Base-by-base conservation (phyloP, 2,329 filamentous ascomycete genomes). In the Hymenoscyphus fructigenus region DNA sequence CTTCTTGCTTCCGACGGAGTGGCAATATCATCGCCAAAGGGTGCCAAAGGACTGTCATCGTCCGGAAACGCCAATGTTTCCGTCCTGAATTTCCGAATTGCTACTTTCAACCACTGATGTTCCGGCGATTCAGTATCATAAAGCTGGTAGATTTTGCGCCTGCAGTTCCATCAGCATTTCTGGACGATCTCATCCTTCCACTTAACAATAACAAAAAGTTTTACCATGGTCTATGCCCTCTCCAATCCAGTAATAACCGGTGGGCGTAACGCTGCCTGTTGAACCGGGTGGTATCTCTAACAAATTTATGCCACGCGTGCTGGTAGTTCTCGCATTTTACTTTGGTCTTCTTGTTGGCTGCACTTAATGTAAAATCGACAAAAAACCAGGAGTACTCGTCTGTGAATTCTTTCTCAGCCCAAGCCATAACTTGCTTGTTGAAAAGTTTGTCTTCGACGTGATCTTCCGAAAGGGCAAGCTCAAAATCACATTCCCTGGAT, bases 171-270 rank as follows among this genome's bases (percentile, higher is more conserved):
- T 41, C 47, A 55, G 65, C 6, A 62, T 63, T 63, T 47, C 41
- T 47, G 14, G 17, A 10, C 34, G 38, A 56, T 28, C 29, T n/a
- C n/a, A 15, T 58, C 29, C 1, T 36, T 41, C 34, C 10, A 59
- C n/a, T n/a, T 12, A 36, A 36, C 14, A 38, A 36, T 34, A 5
- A 29, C 17, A 20, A 3, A 12, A 23, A 62, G 10, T 50, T 57
- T 63, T 61, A 70, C 66, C 69, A 69, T 9, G 69, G 69, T 50
- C 67, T 41, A 7, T 28, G 7, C 1, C 56, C 23, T 59, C 58
- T 7, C 67, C 66, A 70, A 44, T 70, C 66, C 47, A 57, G 64
- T 26, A 69, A 36, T 15, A 70, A 47, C 38, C 69, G 61, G 32
- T 55, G 64, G 17, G 65, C 66, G 6, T 65, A 63, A 28, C 67